Evolutionary conservation across 1,284 basidiomycete species (phyloP).

Genomic region (Ustilago loliicola): DNA sequence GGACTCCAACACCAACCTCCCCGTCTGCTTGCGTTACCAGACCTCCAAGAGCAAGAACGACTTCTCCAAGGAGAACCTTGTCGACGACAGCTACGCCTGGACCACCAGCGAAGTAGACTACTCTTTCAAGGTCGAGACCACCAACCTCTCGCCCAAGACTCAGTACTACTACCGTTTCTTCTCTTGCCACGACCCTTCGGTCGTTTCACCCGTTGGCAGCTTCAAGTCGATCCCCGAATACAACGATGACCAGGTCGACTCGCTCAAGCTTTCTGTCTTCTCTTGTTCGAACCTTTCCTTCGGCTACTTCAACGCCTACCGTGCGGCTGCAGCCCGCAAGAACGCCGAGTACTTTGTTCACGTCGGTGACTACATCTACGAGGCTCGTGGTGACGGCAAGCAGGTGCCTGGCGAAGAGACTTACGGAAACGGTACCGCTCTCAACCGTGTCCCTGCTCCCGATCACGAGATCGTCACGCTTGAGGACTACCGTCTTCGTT

Average conservation of each 20-base stretch:
- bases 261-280: slow-evolving; percentile 76
- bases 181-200: slow-evolving; percentile 71
- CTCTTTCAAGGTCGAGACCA: slow-evolving; percentile 76
- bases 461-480: slow-evolving; percentile 77
- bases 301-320: slow-evolving; percentile 80
- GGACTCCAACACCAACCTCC: slow-evolving; percentile 72
- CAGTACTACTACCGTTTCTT: slow-evolving; percentile 77
- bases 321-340: slow-evolving; percentile 74
- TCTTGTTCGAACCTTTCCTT: slow-evolving; percentile 75
- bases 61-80: slow-evolving; percentile 56
- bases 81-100: slow-evolving; percentile 75
- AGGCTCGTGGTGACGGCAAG: slow-evolving; percentile 52
- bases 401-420: slow-evolving; percentile 45
- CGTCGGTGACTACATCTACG: slow-evolving; percentile 76
- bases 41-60: slow-evolving; percentile 70
- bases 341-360: slow-evolving; percentile 78
- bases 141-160: slow-evolving; percentile 75
- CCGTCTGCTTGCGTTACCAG: slow-evolving; percentile 76
- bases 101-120: slow-evolving; percentile 78
- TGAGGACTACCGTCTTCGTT: slow-evolving; percentile 77
- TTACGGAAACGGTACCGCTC: slow-evolving; percentile 69
- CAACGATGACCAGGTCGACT: slow-evolving; percentile 71
- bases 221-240: slow-evolving; percentile 73
- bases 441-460: slow-evolving; percentile 67
- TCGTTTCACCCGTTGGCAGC: slow-evolving; percentile 72